Evolutionary conservation across 306 rosid genomes (phyloP), one percentile per base, ranked within the genome.

Genomic region (Cicer yamashitae): DNA sequence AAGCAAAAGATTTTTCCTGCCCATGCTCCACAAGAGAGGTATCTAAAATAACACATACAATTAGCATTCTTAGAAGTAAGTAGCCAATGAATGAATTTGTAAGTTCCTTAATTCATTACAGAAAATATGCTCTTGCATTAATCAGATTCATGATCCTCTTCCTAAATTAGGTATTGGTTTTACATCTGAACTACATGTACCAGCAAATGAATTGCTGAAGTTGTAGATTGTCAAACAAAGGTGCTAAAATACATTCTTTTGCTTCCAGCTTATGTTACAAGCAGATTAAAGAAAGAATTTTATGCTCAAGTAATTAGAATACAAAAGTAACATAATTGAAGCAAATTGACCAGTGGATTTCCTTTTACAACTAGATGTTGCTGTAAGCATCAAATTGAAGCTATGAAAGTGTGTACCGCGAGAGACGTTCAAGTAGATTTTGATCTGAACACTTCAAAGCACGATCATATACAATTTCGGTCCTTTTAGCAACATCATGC

Each of bases 401-500:
- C 7, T 10, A 60, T 76, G 75, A 48, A 45, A 70, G 34, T 10
- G 76, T 73, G 30, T 88, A 94, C 97, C 94, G 81, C 46, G 96
- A 87, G 76, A 94, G 89, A 38, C 91, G 75, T 71, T 77, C 87
- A 3, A 84, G 85, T 52, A 91, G 96, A 82, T 71, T 86, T 87
- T 90, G 96, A 80, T 77, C 83, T 9, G 89, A 59, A 88, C 90
- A 90, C 77, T 84, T 89, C 82, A 87, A 58, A 39, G 98, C 97
- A 76, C 87, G 87, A 37, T 90, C 93, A 58, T 91, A 91, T 41
- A 94, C 97, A 77, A 94, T 89, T 89, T 87, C 88, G 12, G 98
- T 94, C 83, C 96, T 82, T 76, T 73, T 86, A 3, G 96, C 97
- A 75, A 94, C 97, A 78, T 94, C 97, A 80, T 91, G 93, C 97